A percentile compares a stretch with the other conserved stretches of the same genome.
phyloP scores from a whole-genome alignment of 2,329 filamentous ascomycete genomes.

The Coniochaeta hoffmannii region DNA sequence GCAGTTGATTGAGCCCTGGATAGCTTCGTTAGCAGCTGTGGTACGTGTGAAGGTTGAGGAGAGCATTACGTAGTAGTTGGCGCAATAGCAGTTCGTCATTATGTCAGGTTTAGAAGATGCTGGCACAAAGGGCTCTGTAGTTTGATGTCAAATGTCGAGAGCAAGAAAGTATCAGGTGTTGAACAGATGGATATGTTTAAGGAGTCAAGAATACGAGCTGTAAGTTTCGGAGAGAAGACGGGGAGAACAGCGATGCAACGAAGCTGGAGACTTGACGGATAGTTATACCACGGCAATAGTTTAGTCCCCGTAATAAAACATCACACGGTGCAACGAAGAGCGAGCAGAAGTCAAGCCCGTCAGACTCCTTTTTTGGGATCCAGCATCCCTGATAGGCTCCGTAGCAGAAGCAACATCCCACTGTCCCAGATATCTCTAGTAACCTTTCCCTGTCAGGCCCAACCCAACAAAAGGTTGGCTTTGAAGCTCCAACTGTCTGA shows the following conservation, averaged over 20 bases:
- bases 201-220: not conserved
- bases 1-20: constrained; percentile 27
- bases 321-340: not conserved
- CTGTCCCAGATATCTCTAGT: not conserved
- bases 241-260: not conserved
- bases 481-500: no score
- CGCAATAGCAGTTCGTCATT: constrained; percentile 22
- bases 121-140: no score
- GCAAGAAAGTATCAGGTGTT: not conserved
- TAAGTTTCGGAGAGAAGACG: not conserved
- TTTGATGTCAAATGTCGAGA: not conserved
- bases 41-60: not conserved
- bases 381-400: not conserved
- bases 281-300: not conserved
- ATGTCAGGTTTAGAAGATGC: no score
- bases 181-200: not conserved
- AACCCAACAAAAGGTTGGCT: no score
- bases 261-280: not conserved
- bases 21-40: not conserved
- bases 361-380: not conserved
- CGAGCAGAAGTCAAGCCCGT: not conserved
- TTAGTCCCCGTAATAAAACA: not conserved
- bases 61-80: constrained; percentile 27
- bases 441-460: not conserved
- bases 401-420: not conserved